phyloP scores from a whole-genome alignment of 2,329 filamentous ascomycete species.

The Dactylonectria estremocensis region DNA sequence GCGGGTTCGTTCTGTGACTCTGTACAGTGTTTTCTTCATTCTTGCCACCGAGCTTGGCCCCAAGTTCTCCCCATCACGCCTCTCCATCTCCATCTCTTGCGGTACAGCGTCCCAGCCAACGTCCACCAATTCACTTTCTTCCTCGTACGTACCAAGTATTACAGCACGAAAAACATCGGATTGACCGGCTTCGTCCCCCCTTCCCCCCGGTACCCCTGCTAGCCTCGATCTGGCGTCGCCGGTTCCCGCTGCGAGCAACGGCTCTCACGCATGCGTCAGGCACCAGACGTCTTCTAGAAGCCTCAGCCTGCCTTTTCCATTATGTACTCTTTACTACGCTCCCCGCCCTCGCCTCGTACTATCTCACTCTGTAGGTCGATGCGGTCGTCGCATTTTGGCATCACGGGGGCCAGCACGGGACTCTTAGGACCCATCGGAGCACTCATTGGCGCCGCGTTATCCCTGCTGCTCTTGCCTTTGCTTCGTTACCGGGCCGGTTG shows the following conservation, averaged over 20 bases:
- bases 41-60: background rate
- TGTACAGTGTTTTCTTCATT: background rate
- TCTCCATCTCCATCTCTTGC: conserved; percentile 2
- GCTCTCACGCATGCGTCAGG: background rate
- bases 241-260: conserved; percentile 5
- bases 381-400: conserved; percentile 3
- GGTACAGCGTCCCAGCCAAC: background rate
- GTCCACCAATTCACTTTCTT: background rate
- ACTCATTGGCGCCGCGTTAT: background rate
- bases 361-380: background rate
- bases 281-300: conserved; percentile 20
- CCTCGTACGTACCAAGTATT: background rate
- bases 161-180: background rate
- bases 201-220: background rate
- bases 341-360: background rate
- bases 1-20: conserved; percentile 2
- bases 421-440: conserved; percentile 1
- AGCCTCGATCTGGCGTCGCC: conserved; percentile 12
- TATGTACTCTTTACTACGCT: conserved; percentile 15
- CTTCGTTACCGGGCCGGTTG: background rate
- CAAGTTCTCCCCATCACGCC: background rate
- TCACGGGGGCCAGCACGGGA: conserved; percentile 4
- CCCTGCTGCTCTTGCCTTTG: background rate
- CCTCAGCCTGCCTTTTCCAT: conserved; percentile 4
- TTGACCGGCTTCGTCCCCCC: background rate